phyloP scores from a whole-genome alignment of 2,329 filamentous ascomycete species.

The Ceratocystis colombiana region DNA sequence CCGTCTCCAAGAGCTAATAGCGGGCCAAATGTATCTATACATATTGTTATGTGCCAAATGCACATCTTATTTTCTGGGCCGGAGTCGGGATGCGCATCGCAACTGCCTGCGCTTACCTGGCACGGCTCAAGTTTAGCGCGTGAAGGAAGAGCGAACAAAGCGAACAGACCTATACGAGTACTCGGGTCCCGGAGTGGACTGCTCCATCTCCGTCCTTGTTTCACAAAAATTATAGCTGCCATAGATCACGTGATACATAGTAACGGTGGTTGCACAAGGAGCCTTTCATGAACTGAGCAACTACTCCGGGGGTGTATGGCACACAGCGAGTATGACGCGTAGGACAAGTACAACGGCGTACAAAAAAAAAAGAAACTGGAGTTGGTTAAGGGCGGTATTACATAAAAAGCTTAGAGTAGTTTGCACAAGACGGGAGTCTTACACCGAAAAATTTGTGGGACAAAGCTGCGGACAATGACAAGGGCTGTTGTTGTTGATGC shows the following conservation, averaged over 20 bases:
- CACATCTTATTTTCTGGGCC: background rate
- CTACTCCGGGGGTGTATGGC: background rate
- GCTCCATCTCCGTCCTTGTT: background rate
- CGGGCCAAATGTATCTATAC: constrained; percentile 4
- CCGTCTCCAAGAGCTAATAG: background rate
- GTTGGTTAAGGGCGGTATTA: too few relatives aligned
- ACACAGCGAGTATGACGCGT: too few relatives aligned
- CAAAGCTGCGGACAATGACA: background rate
- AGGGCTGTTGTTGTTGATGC: too few relatives aligned
- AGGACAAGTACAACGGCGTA: background rate
- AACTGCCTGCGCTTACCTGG: background rate
- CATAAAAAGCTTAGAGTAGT: too few relatives aligned
- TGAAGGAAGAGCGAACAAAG: background rate
- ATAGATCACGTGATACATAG: background rate
- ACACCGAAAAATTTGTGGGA: background rate
- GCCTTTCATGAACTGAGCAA: background rate
- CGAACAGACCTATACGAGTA: too few relatives aligned
- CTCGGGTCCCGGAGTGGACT: too few relatives aligned
- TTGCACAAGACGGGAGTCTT: too few relatives aligned
- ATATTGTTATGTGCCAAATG: background rate
- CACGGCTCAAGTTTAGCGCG: background rate
- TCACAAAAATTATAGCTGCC: too few relatives aligned
- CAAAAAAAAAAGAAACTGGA: background rate
- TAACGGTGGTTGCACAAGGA: background rate
- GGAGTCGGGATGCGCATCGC: background rate